Base-by-base conservation (phyloP, 805 yeast species). In the Metschnikowia matae region DNA sequence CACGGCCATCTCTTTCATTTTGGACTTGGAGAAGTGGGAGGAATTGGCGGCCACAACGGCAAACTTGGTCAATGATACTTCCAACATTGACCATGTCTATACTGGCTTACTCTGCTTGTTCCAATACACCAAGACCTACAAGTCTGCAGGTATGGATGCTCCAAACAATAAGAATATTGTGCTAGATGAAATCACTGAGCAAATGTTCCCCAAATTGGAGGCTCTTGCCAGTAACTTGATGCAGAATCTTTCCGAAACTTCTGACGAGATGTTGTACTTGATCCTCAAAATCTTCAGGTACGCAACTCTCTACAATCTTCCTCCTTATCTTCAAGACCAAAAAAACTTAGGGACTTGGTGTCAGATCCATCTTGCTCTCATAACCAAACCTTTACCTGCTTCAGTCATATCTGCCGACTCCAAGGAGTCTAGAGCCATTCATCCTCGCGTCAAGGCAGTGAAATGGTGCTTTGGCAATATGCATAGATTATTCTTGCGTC, bases 1-100 rank as follows among this genome's bases (percentile, higher is more conserved):
- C 15, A 79, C 80, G 29, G 78, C 87, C 0, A 66, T 85, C 42
- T 77, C 82, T 61, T 73, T 70, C 40, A 81, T 85, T 8, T 63
- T 85, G 52, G 66, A 69, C 48, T 65, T 70, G 34, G 82, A 80
- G 20, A 73, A 73, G 50, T 74, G 78, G 78, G 71, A 68, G 17
- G 73, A 68, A 69, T 69, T 48, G 4, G 50, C 49, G 14, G 44
- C 46, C 3, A 49, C 55, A 20, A 55, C 55, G 4, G 40, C 42
- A 11, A 48, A 52, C 35, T 51, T 58, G 48, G 46, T 55, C 35
- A 46, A 48, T 64, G 45, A 63, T 68, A 37, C 78, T 64, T 56
- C 74, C 60, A 60, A 71, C 55, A 31, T 62, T 58, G 65, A 59
- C 54, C 74, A 71, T 54, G 69, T 73, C 6, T 64, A 63, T 58